These are phyloP conservation scores for Odontarrhena argentea DNA, from an alignment of 345 rosid genomes.

Conservation along the genomic window DNA sequence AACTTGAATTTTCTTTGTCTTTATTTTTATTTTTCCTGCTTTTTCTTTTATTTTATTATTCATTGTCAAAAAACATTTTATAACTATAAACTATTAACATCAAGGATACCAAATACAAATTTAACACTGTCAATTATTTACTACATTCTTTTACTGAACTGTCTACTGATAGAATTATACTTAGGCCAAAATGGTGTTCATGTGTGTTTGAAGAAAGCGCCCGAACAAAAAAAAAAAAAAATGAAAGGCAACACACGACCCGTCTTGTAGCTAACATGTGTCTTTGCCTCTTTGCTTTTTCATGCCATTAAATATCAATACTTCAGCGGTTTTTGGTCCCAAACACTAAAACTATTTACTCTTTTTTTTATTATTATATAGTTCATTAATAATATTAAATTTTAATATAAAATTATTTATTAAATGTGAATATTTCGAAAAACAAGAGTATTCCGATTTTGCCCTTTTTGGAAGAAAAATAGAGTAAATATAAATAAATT, in stretches of 20 bases:
- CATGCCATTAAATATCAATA: conserved; percentile 25
- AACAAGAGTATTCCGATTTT: conserved; percentile 17
- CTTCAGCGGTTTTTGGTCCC: conserved; percentile 46
- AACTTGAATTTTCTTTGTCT: conserved; percentile 37
- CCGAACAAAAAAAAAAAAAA: conserved; percentile 5
- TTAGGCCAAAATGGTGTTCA: not conserved
- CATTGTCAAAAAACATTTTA: not conserved
- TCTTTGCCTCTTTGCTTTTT: conserved; percentile 16
- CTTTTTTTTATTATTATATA: conserved; percentile 7
- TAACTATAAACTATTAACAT: conserved; percentile 1
- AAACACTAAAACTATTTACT: conserved; percentile 1
- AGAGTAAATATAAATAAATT: not conserved
- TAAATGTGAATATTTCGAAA: not conserved
- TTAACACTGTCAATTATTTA: not conserved
- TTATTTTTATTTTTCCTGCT: conserved; percentile 22
- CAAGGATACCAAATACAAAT: conserved; percentile 11
- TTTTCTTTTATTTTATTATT: conserved; percentile 1
- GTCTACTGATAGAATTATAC: not conserved
- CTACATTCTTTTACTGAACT: not conserved
- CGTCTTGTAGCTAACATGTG: conserved; percentile 33
- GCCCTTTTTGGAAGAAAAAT: not conserved
- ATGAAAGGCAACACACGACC: conserved; percentile 33
- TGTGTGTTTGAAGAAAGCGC: conserved; percentile 20
- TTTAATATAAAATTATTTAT: not conserved
- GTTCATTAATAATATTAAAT: conserved; percentile 21